Evolutionary conservation across 768 basidiomycete species (phyloP), one percentile per base, ranked within the genome.

Genomic region (Filobasidium floriforme): DNA sequence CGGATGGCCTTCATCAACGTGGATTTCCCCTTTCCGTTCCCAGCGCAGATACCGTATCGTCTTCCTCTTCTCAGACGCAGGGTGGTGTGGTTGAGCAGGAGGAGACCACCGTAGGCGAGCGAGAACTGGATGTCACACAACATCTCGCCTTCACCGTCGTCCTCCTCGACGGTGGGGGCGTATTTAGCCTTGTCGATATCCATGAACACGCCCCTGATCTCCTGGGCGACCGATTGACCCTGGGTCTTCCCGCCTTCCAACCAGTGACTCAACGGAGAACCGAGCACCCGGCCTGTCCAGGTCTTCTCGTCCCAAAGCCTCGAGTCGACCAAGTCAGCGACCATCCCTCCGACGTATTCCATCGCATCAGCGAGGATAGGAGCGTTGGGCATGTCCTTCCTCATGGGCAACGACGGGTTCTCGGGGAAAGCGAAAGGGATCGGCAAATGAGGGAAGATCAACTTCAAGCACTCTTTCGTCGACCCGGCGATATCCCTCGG

Each of bases 1-100:
- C 90, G 86, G 68, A 97, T 85, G 74, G 94, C 92, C 73, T 92
- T 90, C 87, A 98, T 87, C 51, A 98, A 85, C 2, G 94, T 97
- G 19, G 89, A 89, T 80, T 98, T 98, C 70, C 94, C 94, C 65
- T 89, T 88, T 68, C 94, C 94, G 77, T 98, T 98, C n/a, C 89
- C 84, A 32, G 92, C 94, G 57, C 94, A 86, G 71, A 98, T 91
- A 74, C 94, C 93, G 80, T 98, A 98, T 68, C 93, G 85, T 71
- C 87, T 86, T 32, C 93, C 94, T 72, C 91, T 89, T 76, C 90
- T 83, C 65, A 98, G 85, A 67, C 89, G 88, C 66, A 98, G 84
- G 32, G 84, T 88, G 28, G 94, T 97, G 80, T 97, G 93, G 54
- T 94, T 97, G 70, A 97, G 85, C 69, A 98, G 85, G 9, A 97